Evolutionary conservation across 805 yeast species (phyloP), one percentile per base, ranked within the genome.

Genomic region (Ogataea minuta): DNA sequence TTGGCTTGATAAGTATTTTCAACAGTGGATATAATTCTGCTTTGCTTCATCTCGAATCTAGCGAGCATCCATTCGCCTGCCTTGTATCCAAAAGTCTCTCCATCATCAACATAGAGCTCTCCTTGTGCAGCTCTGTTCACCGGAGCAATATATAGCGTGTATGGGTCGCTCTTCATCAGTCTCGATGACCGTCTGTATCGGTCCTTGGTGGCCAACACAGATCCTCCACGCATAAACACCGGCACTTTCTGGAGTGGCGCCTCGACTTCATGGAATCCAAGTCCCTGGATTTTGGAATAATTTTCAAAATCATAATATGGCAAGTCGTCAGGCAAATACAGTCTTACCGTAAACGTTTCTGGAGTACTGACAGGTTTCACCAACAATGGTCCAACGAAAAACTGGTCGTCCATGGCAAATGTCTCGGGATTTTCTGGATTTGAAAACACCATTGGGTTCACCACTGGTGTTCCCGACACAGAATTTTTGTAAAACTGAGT

Each of bases 171-270:
- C 17, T 57, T 66, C 91, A 84, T 86, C 46, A 85, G 64, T 55
- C 72, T 78, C 3, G 95, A 64, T 0, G 95, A 84, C 48, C 98
- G 75, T 57, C 99, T 78, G 48, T 79, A 74, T 48, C 95, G 74
- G 34, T 80, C 84, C 45, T 81, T 83, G 25, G 78, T 72, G 11
- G 82, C 67, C 16, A 84, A 57, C 10, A 91, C 74, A 23, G 80
- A 72, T 0, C 98, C 98, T n/a, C 95, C 93, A 53, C 79, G 78
- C 12, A 84, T 61, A 21, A 74, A 74, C 31, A 85, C 70, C 0
- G 98, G 97, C 12, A 86, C 76, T 35, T 77, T 77, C 4, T 71
- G 64, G 35, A 90, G 59, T 3, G 75, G 69, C 0, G 80, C 71
- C 14, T 62, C 62, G 4, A 71, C 50, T 2, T 44, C 52, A 26